Conservation (phyloP, 2,329 filamentous ascomycete species). For the Sclerotinia borealis region DNA sequence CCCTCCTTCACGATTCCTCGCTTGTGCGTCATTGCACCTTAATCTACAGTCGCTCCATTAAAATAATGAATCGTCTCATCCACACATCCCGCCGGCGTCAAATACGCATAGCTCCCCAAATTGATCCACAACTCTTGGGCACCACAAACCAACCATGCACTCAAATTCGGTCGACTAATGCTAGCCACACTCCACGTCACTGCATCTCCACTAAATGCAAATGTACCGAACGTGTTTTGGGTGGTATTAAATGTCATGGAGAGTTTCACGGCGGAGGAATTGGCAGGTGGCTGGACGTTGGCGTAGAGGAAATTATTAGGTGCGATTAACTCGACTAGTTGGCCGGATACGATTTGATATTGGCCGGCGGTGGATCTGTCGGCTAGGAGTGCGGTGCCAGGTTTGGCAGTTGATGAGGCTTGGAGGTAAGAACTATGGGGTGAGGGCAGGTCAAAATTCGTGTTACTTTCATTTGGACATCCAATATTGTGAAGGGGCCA, state of each 20-base stretch:
- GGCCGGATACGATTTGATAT: slow-evolving; percentile 49
- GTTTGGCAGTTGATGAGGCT: slow-evolving; percentile 38
- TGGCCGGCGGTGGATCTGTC: slow-evolving; percentile 50
- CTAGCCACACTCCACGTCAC: slow-evolving; percentile 47
- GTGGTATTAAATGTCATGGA: slow-evolving; percentile 45
- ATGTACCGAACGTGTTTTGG: slow-evolving; percentile 49
- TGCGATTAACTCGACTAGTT: slow-evolving; percentile 44
- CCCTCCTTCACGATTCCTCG: not conserved
- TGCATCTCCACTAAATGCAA: slow-evolving; percentile 52
- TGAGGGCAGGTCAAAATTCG: not conserved
- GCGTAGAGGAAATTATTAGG: slow-evolving; percentile 24
- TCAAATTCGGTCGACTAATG: slow-evolving; percentile 47
- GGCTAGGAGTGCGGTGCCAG: slow-evolving; percentile 46
- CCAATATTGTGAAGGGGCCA: not conserved
- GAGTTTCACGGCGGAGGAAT: slow-evolving; percentile 43
- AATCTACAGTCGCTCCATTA: slow-evolving; percentile 34
- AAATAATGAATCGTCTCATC: slow-evolving; percentile 51
- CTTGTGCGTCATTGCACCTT: not conserved
- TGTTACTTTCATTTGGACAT: not conserved
- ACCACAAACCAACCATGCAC: slow-evolving; percentile 54
- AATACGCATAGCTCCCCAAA: slow-evolving; percentile 51
- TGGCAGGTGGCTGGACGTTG: slow-evolving; percentile 22
- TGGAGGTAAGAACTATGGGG: slow-evolving; percentile 38
- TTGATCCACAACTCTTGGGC: slow-evolving; percentile 50
- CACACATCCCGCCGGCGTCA: slow-evolving; percentile 50